These are phyloP conservation scores for Albatrellus sp. DNA, from an alignment of 1,284 basidiomycete genomes.

Conservation along the genomic window DNA sequence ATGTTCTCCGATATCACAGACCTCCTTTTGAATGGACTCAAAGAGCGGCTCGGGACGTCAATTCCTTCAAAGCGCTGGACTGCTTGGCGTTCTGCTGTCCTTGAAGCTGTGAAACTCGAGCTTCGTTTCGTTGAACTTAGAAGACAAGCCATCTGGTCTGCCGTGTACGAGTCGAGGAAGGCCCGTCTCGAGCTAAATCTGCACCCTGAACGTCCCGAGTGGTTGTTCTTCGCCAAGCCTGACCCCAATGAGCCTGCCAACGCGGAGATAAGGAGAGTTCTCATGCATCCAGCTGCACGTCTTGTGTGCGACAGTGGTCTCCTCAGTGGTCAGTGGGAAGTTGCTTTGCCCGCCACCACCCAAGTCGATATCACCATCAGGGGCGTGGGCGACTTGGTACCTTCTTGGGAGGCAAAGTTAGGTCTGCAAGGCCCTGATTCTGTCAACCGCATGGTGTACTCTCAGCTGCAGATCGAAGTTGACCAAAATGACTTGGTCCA, in stretches of 20 bases:
- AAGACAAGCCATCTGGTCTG: slow-evolving; percentile 82
- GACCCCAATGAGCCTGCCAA: slow-evolving; percentile 63
- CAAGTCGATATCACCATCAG: slow-evolving; percentile 48
- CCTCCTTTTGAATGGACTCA: slow-evolving; percentile 41
- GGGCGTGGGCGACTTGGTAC: slow-evolving; percentile 62
- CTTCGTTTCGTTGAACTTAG: slow-evolving; percentile 80
- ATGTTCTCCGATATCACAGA: slow-evolving; percentile 42
- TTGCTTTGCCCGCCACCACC: slow-evolving; percentile 61
- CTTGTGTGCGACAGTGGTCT: slow-evolving; percentile 47
- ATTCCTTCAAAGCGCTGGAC: slow-evolving; percentile 47
- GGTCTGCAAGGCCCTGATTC: slow-evolving; percentile 62
- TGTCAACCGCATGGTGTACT: slow-evolving; percentile 57
- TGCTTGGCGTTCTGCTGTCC: slow-evolving; percentile 58
- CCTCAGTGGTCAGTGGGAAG: slow-evolving; percentile 69
- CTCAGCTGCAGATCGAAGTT: slow-evolving; percentile 52
- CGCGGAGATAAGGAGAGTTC: slow-evolving; percentile 63
- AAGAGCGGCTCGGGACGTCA: slow-evolving; percentile 26
- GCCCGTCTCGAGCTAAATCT: slow-evolving; percentile 72
- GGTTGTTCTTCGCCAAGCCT: slow-evolving; percentile 74
- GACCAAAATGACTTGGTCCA: slow-evolving; percentile 31
- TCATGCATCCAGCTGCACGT: slow-evolving; percentile 68
- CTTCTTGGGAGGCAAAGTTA: slow-evolving; percentile 77
- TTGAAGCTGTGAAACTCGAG: slow-evolving; percentile 49
- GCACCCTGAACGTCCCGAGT: slow-evolving; percentile 70
- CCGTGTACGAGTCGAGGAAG: slow-evolving; percentile 60